Evolutionary conservation across 208 protist species (phyloP), one percentile per base, ranked within the genome.

Genomic region (Trypanosoma lewisi): DNA sequence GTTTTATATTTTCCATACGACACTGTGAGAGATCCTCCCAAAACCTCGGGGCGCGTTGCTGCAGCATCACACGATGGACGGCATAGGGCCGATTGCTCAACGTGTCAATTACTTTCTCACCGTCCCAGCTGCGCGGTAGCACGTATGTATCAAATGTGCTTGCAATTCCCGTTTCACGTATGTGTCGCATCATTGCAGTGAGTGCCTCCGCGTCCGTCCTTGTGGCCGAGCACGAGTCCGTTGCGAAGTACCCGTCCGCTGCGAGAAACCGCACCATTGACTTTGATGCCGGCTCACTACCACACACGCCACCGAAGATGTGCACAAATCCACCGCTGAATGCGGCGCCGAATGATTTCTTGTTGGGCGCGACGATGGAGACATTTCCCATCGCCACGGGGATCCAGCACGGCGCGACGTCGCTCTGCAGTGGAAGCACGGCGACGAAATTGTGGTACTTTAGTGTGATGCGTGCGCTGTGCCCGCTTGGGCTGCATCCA

Each of bases 251-350:
- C 9, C 87, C 83, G 63, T 94, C 87, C 6, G 83, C 80, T n/a
- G 83, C 83, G 45, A 94, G 78, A 75, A 90, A 89, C 28, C 83
- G 83, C 2, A 91, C 69, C 75, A 87, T 80, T 45, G 76, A 71
- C 63, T 91, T 94, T 11, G 78, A 87, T 49, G 79, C 80, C 28
- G 82, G 74, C 63, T 87, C 87, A 9, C 73, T 67, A 0, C 82
- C 82, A 63, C 75, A 75, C 34, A 87, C 69, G 42, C 87, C 87
- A 16, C 87, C 87, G 60, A 94, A 94, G 16, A 89, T 68, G 65
- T 91, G 89, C n/a, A 91, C 77, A 67, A 94, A 94, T 25, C 87
- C 87, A 16, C 84, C 87, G 45, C 57, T 70, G 34, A 94, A 84
- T 23, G 87, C 87, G 2, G 83, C 87, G 2, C 60, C 82, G 72